A percentile compares a stretch with the other conserved stretches of the same genome.
Conservation (phyloP, 805 yeast genomes). For the Saccharomycopsis sp. region DNA sequence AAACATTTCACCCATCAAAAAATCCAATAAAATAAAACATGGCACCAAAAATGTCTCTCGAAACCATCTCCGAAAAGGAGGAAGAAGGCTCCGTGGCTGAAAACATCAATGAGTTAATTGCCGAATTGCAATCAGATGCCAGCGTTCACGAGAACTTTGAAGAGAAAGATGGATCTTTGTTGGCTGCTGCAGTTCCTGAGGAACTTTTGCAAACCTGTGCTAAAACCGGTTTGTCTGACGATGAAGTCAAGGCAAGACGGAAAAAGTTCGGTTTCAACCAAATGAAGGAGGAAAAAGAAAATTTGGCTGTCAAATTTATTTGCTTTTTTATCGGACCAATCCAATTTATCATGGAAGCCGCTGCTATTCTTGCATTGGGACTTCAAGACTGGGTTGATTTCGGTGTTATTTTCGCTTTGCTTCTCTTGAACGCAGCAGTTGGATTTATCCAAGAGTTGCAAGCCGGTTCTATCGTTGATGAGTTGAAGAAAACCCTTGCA, state of each 20-base stretch:
- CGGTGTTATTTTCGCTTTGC: constrained; percentile 88
- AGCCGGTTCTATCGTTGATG: constrained; percentile 96
- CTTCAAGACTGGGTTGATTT: constrained; percentile 96
- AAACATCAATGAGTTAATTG: constrained; percentile 63
- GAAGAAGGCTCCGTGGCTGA: constrained; percentile 32
- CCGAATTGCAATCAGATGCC: constrained; percentile 64
- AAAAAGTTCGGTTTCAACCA: constrained; percentile 85
- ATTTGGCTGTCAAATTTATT: constrained; percentile 66
- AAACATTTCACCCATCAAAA: not conserved
- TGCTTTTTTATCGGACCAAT: constrained; percentile 90
- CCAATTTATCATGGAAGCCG: constrained; percentile 95
- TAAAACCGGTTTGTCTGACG: constrained; percentile 62
- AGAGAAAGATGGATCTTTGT: constrained; percentile 41
- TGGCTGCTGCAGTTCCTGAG: constrained; percentile 63
- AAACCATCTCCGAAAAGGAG: not conserved
- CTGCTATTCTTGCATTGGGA: constrained; percentile 91
- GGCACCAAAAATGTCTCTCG: no score
- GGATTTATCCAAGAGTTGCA: constrained; percentile 96
- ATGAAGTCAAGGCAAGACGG: constrained; percentile 73
- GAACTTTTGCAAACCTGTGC: constrained; percentile 79
- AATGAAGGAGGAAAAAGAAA: constrained; percentile 84
- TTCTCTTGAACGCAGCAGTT: constrained; percentile 79
- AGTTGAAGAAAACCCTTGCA: constrained; percentile 89
- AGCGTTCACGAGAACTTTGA: constrained; percentile 44
- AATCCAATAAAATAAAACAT: no score